Conservation (phyloP, 164 flowering plant genomes). For the Chloranthus sessilifolius region DNA sequence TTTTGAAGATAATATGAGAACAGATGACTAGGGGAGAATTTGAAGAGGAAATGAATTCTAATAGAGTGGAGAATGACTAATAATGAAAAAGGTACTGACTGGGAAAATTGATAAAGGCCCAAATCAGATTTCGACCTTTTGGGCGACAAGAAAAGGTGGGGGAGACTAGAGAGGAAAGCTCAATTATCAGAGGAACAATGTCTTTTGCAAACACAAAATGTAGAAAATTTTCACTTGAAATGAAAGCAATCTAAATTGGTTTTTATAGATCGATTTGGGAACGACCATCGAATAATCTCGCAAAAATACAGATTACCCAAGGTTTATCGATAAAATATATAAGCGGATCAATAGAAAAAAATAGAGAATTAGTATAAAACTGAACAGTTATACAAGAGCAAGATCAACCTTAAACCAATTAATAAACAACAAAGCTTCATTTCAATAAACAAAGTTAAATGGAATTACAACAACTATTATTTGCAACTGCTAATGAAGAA, state of each 20-base stretch:
- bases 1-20: constrained; percentile 1
- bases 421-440: constrained; percentile 7
- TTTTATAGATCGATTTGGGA: neutral
- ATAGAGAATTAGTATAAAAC: neutral
- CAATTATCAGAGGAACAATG: neutral
- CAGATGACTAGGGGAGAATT: neutral
- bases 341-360: neutral
- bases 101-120: constrained; percentile 13
- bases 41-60: neutral
- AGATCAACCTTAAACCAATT: neutral
- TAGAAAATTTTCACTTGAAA: neutral
- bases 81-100: neutral
- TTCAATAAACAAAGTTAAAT: constrained; percentile 11
- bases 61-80: too few relatives aligned
- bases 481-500: constrained; percentile 9
- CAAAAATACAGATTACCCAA: neutral
- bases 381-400: neutral
- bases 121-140: constrained; percentile 12
- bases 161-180: too few relatives aligned
- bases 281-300: neutral
- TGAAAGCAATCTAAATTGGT: neutral
- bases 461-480: constrained; percentile 19
- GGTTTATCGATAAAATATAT: neutral
- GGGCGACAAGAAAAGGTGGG: constrained; percentile 1
- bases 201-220: neutral